A percentile compares a stretch with the other conserved stretches of the same genome.
Evolutionary conservation across 2,329 filamentous ascomycete genomes (phyloP).

Genomic region (Pyrenophora graminea): DNA sequence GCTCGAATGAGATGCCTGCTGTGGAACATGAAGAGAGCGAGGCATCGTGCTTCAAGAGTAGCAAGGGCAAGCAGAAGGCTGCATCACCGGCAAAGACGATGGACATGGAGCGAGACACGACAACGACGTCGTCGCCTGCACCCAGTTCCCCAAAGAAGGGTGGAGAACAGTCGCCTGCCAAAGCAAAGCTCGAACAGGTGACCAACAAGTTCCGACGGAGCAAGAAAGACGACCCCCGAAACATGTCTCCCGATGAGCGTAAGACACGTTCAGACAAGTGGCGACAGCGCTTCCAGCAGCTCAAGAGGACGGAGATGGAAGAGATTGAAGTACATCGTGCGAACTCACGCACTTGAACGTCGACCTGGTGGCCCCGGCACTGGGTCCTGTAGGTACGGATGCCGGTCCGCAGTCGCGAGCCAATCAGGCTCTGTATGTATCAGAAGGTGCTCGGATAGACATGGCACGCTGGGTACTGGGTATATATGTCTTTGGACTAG

Average conservation of each 20-base stretch:
- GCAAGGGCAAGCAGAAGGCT: conserved; percentile 41
- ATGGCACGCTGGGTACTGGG: no score
- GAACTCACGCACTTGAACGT: conserved; percentile 13
- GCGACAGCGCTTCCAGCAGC: conserved; percentile 41
- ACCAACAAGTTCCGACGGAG: conserved; percentile 51
- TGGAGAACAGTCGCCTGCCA: conserved; percentile 49
- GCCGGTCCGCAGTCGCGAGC: no score
- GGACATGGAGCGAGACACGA: conserved; percentile 16
- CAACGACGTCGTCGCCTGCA: conserved; percentile 28
- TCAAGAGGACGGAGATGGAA: conserved; percentile 37
- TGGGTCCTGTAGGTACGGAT: no score
- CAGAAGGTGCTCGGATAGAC: neutral
- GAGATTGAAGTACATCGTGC: conserved; percentile 33
- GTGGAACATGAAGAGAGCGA: conserved; percentile 25
- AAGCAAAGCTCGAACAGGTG: conserved; percentile 53
- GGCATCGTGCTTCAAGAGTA: conserved; percentile 40
- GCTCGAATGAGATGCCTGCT: conserved; percentile 3
- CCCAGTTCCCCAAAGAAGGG: conserved; percentile 43
- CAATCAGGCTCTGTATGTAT: neutral
- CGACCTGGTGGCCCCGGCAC: no score
- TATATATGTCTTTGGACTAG: neutral
- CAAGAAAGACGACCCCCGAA: conserved; percentile 43
- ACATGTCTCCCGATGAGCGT: conserved; percentile 46
- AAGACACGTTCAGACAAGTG: conserved; percentile 42
- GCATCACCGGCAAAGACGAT: conserved; percentile 28